Conservation (phyloP, 352 stramenopile species). For the Pythium phragmitis region DNA sequence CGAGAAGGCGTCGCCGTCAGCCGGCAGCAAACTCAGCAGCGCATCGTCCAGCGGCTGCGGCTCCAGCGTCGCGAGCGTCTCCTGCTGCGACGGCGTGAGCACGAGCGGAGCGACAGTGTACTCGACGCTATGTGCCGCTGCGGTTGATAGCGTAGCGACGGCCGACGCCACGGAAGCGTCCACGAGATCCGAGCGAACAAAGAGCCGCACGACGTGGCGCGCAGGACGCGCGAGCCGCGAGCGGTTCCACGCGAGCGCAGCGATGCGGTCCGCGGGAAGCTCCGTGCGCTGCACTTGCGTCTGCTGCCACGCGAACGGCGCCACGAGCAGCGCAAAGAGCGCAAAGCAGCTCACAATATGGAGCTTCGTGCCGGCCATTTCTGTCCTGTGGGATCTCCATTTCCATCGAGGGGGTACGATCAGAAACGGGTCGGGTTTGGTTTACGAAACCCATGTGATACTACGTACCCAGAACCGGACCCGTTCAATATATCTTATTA, state of each 20-base stretch:
- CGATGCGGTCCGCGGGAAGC: conserved; percentile 55
- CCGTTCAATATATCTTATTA: background rate
- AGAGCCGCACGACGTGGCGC: conserved; percentile 19
- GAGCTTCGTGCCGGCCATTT: conserved; percentile 72
- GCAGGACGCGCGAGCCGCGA: conserved; percentile 31
- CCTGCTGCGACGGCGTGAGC: background rate
- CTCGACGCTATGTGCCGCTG: background rate
- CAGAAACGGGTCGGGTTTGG: background rate
- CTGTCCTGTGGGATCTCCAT: conserved; percentile 7
- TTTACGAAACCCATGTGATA: background rate
- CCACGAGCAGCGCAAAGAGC: conserved; percentile 60
- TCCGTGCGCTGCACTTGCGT: conserved; percentile 67
- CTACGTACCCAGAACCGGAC: background rate
- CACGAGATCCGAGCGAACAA: background rate
- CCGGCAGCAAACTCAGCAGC: conserved; percentile 19
- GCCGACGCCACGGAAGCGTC: background rate
- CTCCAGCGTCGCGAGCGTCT: background rate
- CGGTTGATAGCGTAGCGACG: background rate
- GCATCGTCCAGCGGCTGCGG: conserved; percentile 31
- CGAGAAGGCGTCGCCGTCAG: conserved; percentile 15
- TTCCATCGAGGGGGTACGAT: background rate
- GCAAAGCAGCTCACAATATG: conserved; percentile 76
- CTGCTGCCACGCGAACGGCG: conserved; percentile 62
- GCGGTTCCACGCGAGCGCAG: conserved; percentile 35
- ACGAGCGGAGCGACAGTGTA: background rate